Evolutionary conservation across 106 monocot species (phyloP).

Genomic region (Posidonia australis): DNA sequence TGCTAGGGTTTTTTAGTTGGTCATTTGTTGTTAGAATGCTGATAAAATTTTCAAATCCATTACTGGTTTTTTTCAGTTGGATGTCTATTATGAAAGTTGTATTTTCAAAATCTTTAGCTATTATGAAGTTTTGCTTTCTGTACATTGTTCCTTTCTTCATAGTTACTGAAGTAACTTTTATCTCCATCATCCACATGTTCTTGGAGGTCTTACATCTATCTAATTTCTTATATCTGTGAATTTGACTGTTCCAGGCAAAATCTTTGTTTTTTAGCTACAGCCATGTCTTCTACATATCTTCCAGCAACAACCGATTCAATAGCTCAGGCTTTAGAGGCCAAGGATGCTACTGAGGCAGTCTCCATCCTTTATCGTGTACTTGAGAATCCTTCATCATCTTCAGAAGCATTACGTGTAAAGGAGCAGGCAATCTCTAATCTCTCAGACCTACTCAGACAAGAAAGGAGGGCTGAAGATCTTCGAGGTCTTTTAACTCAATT

Average conservation of each 20-base stretch:
- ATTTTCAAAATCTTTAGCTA: too few species aligned
- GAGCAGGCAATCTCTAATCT: slow-evolving; percentile 76
- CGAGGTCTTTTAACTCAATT: slow-evolving; percentile 65
- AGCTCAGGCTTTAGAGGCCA: slow-evolving; percentile 64
- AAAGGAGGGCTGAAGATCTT: slow-evolving; percentile 62
- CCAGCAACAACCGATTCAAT: slow-evolving; percentile 84
- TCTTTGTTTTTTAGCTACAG: background rate
- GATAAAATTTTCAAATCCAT: too few species aligned
- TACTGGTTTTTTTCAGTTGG: too few species aligned
- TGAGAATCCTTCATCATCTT: slow-evolving; percentile 58
- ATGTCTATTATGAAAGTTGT: too few species aligned
- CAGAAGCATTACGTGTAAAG: slow-evolving; percentile 73
- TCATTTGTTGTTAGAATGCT: too few species aligned
- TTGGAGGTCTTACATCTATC: too few species aligned
- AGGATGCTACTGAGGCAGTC: slow-evolving; percentile 46
- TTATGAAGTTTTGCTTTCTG: too few species aligned
- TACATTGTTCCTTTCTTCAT: too few species aligned
- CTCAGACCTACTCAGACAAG: slow-evolving; percentile 62
- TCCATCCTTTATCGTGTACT: slow-evolving; percentile 62
- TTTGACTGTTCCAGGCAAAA: background rate
- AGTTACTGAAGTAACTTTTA: too few species aligned
- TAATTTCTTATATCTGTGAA: background rate
- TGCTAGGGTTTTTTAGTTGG: too few species aligned
- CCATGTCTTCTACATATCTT: slow-evolving; percentile 56
- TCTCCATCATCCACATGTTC: too few species aligned